Conservation (phyloP, 768 basidiomycete species). For the Lentinula lateritia region DNA sequence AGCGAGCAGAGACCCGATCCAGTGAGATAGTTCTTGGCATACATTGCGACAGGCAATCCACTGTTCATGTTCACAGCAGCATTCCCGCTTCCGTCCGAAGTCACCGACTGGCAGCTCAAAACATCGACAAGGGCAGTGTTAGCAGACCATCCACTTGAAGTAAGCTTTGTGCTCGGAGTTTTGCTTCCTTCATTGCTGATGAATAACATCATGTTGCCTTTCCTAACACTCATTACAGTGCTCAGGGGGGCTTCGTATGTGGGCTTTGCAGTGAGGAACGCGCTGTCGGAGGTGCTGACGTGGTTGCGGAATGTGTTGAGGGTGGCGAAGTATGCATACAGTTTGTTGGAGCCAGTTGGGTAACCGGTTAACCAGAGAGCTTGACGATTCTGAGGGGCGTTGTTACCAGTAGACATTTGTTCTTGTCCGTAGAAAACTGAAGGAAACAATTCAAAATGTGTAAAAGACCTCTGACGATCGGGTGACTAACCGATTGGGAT, state of each 20-base stretch:
- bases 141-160: conserved; percentile 42
- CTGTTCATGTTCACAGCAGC: conserved; percentile 28
- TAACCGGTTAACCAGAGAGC: conserved; percentile 62
- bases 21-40: neutral
- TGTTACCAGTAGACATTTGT: conserved; percentile 50
- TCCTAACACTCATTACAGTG: neutral
- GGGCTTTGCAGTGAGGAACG: conserved; percentile 35
- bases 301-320: conserved; percentile 49
- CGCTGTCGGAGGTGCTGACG: conserved; percentile 34
- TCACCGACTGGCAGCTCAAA: conserved; percentile 37
- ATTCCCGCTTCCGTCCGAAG: conserved; percentile 33
- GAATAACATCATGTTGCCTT: conserved; percentile 42
- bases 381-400: conserved; percentile 61
- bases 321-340: conserved; percentile 37
- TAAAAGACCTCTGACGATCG: neutral
- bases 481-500: conserved; percentile 43
- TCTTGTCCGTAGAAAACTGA: conserved; percentile 65
- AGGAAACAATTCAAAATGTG: neutral
- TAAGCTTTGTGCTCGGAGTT: conserved; percentile 48
- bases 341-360: conserved; percentile 34
- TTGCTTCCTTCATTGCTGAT: conserved; percentile 31
- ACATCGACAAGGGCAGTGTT: conserved; percentile 43
- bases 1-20: neutral
- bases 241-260: neutral
- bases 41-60: conserved; percentile 33